Conservation (phyloP, 169 alveolate species). For the Cryptosporidium bovis region DNA sequence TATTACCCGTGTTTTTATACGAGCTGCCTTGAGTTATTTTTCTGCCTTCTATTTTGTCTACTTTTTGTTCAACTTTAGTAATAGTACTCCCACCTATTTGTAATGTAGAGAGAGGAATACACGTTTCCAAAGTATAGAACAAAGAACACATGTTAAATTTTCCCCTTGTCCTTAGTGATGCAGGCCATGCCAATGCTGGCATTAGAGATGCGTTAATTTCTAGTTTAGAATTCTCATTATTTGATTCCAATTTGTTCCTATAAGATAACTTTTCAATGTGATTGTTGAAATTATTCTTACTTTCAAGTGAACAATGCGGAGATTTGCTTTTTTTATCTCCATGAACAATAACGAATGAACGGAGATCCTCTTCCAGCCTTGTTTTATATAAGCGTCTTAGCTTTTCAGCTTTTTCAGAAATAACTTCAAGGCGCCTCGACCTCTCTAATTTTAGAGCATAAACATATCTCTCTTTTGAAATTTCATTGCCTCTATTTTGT, state of each 20-base stretch:
- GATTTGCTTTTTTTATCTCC: not conserved
- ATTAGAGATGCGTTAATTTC: not conserved
- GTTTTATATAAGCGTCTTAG: constrained; percentile 46
- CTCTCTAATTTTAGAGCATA: constrained; percentile 40
- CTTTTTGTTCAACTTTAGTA: not conserved
- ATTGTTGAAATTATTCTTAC: not conserved
- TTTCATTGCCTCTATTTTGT: not conserved
- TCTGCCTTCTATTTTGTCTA: not conserved
- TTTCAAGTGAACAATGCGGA: not conserved
- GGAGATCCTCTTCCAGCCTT: constrained; percentile 66
- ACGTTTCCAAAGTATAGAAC: constrained; percentile 54
- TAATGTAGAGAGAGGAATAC: constrained; percentile 48
- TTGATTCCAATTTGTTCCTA: not conserved
- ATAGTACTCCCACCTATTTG: constrained; percentile 26
- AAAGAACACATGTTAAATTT: constrained; percentile 11
- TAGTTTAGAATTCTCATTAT: not conserved
- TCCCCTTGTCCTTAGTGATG: constrained; percentile 47
- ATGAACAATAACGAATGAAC: constrained; percentile 53
- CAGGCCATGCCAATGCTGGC: constrained; percentile 75
- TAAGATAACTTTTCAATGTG: not conserved
- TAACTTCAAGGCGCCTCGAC: constrained; percentile 10
- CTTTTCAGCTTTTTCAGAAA: constrained; percentile 58
- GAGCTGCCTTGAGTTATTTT: not conserved
- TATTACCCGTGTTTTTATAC: not conserved
- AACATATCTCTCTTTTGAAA: constrained; percentile 25